A percentile compares a stretch with the other conserved stretches of the same genome.
These are phyloP conservation scores for Amanita muscaria DNA, from an alignment of 768 basidiomycete genomes.

Conservation along the genomic window DNA sequence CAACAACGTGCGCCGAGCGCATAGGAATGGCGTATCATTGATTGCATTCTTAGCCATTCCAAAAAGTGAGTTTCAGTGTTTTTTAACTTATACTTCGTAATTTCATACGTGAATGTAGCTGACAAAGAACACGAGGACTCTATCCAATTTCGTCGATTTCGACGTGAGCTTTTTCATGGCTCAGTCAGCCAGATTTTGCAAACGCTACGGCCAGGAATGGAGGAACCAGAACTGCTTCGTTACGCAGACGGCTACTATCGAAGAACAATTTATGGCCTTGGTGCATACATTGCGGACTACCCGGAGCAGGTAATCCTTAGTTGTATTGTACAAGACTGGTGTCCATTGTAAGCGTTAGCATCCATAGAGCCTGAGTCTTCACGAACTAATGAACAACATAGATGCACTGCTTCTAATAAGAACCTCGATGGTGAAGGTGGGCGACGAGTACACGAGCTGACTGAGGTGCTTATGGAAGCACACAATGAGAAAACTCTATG, in stretches of 20 bases:
- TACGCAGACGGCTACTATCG: constrained; percentile 22
- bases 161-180: background rate
- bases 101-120: background rate
- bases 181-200: background rate
- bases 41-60: constrained; percentile 15
- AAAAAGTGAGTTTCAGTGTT: constrained; percentile 9
- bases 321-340: constrained; percentile 1
- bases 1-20: constrained; percentile 13
- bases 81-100: background rate
- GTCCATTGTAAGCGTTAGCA: background rate
- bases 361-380: constrained; percentile 3
- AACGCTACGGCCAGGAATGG: background rate
- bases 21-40: constrained; percentile 13
- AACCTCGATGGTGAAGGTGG: background rate
- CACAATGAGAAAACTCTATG: constrained; percentile 18
- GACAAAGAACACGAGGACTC: background rate
- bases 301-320: constrained; percentile 23
- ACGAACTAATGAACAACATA: background rate
- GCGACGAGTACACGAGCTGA: background rate
- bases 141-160: background rate
- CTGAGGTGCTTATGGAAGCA: constrained; percentile 13
- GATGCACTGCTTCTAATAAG: background rate
- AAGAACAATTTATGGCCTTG: constrained; percentile 22
- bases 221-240: background rate
- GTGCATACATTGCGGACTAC: constrained; percentile 32